These are phyloP conservation scores for Cladosporium sp. DNA, from an alignment of 2,329 filamentous ascomycete genomes.

Conservation along the genomic window DNA sequence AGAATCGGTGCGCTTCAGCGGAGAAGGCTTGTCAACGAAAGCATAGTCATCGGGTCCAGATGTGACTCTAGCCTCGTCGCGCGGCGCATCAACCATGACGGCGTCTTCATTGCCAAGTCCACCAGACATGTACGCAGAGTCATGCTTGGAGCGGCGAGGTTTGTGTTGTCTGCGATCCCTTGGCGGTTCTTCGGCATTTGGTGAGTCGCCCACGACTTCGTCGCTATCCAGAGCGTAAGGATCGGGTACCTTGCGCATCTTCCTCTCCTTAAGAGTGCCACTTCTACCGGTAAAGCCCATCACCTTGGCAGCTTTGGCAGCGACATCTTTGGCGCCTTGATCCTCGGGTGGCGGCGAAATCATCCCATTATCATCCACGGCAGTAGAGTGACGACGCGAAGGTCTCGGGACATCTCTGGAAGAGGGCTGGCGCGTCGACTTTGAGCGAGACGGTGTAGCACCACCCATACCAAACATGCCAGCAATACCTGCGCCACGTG, in stretches of 20 bases:
- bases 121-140: conserved; percentile 35
- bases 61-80: conserved; percentile 39
- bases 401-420: conserved; percentile 39
- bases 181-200: conserved; percentile 25
- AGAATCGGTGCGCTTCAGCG: conserved; percentile 57
- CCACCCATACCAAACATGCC: conserved; percentile 46
- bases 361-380: conserved; percentile 60
- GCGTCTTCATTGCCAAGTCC: conserved; percentile 38
- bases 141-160: conserved; percentile 38
- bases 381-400: conserved; percentile 55
- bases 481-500: conserved; percentile 56
- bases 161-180: conserved; percentile 29
- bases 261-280: conserved; percentile 46
- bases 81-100: conserved; percentile 36
- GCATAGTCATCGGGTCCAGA: conserved; percentile 48
- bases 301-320: conserved; percentile 72
- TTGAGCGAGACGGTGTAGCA: conserved; percentile 51
- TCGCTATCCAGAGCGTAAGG: conserved; percentile 59
- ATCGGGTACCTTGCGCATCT: conserved; percentile 48
- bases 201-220: conserved; percentile 52
- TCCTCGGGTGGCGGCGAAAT: conserved; percentile 70
- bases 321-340: conserved; percentile 39
- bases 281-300: conserved; percentile 52
- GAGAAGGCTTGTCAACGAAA: conserved; percentile 48
- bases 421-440: conserved; percentile 59